Evolutionary conservation across 805 yeast genomes (phyloP).

Genomic region (Candida krabiensis): DNA sequence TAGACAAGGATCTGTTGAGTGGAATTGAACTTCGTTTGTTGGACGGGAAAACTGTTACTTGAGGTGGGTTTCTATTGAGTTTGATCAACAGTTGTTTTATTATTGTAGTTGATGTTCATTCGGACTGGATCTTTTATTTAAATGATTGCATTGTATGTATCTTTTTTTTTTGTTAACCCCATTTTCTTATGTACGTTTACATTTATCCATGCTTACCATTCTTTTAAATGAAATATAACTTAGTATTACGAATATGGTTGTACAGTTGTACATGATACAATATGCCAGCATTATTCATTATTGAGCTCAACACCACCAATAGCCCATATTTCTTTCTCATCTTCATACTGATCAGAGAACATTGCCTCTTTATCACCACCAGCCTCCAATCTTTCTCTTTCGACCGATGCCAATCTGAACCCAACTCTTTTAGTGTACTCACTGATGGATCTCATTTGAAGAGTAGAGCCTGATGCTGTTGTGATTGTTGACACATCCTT

Average conservation of each 20-base stretch:
- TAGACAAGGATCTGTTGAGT: conserved; percentile 73
- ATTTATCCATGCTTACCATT: too few species aligned
- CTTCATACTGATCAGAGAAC: conserved; percentile 83
- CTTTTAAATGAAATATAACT: too few species aligned
- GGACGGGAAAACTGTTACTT: conserved; percentile 10
- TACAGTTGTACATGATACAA: too few species aligned
- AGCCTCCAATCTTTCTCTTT: conserved; percentile 81
- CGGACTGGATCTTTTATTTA: too few species aligned
- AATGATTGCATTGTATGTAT: neutral
- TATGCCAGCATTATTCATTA: conserved; percentile 23
- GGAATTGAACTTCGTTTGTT: conserved; percentile 60
- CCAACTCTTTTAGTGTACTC: conserved; percentile 93
- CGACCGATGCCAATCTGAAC: conserved; percentile 79
- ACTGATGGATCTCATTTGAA: conserved; percentile 72
- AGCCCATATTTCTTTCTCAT: conserved; percentile 85
- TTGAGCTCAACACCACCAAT: conserved; percentile 66
- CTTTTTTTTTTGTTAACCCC: neutral
- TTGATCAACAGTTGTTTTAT: too few species aligned
- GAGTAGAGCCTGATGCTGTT: conserved; percentile 42
- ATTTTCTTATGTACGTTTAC: neutral
- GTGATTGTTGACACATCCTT: conserved; percentile 38
- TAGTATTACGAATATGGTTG: too few species aligned
- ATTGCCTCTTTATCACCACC: conserved; percentile 89
- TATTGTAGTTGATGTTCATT: too few species aligned
- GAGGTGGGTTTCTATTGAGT: neutral